Conservation (phyloP, 2,329 filamentous ascomycete species). For the Penicillium sp. region DNA sequence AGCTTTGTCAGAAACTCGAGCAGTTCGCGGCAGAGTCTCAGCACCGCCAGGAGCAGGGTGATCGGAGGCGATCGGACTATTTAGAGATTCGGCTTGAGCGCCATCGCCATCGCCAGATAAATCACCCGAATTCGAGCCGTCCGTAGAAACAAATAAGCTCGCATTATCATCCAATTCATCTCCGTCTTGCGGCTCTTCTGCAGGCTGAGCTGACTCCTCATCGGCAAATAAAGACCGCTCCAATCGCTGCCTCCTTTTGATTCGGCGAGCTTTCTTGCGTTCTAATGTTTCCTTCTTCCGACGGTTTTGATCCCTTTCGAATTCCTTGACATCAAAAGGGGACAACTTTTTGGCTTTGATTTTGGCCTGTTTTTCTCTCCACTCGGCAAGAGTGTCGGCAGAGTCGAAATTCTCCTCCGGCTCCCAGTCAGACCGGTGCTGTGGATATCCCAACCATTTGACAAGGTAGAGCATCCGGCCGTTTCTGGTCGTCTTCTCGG, state of each 20-base stretch:
- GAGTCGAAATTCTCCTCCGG: conserved; percentile 47
- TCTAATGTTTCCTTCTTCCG: conserved; percentile 25
- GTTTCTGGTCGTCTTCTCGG: conserved; percentile 45
- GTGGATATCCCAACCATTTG: conserved; percentile 65
- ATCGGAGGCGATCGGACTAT: background rate
- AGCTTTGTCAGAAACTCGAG: background rate
- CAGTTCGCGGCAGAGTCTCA: background rate
- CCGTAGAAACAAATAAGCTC: background rate
- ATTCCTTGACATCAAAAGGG: conserved; percentile 39
- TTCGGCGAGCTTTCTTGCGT: conserved; percentile 25
- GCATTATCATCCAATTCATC: background rate
- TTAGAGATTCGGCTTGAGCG: background rate
- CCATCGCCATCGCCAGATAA: background rate
- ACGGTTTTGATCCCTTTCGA: conserved; percentile 32
- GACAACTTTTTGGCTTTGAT: conserved; percentile 34
- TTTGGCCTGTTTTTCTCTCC: conserved; percentile 40
- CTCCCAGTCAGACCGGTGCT: conserved; percentile 62
- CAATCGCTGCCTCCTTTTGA: background rate
- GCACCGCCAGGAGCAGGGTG: background rate
- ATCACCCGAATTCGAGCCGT: background rate
- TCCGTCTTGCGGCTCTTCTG: background rate
- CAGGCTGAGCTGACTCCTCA: background rate
- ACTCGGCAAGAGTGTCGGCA: conserved; percentile 45
- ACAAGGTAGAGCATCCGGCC: conserved; percentile 59
- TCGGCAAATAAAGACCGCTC: background rate